These are phyloP conservation scores for Daldinia decipiens DNA, from an alignment of 495 filamentous ascomycete species.

Conservation along the genomic window DNA sequence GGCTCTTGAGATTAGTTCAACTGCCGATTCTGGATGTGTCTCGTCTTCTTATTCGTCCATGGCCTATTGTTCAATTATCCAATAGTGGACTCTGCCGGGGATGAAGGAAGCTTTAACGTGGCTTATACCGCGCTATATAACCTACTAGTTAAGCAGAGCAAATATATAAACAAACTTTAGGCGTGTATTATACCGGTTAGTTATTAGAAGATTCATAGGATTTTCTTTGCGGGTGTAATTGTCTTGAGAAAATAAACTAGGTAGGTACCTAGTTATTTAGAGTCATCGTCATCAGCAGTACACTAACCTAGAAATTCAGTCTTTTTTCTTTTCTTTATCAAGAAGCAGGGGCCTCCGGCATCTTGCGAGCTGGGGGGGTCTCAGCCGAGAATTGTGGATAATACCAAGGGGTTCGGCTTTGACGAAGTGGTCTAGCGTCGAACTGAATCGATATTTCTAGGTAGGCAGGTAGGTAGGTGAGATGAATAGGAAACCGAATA, in stretches of 20 bases:
- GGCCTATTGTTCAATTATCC: not conserved
- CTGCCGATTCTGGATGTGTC: constrained; percentile 11
- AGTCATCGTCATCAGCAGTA: too few species aligned
- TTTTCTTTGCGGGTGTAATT: too few species aligned
- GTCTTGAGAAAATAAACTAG: too few species aligned
- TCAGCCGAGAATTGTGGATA: not conserved
- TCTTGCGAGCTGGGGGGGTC: not conserved
- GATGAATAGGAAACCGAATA: not conserved
- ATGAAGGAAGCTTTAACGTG: constrained; percentile 10
- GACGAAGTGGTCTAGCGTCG: not conserved
- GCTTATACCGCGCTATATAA: constrained; percentile 19
- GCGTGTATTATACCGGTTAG: not conserved
- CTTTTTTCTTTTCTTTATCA: too few species aligned
- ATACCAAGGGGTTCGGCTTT: not conserved
- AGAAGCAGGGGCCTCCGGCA: not conserved
- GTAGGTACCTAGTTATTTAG: too few species aligned
- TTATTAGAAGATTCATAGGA: too few species aligned
- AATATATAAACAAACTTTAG: constrained; percentile 7
- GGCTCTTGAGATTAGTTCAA: not conserved
- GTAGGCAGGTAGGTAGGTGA: not conserved
- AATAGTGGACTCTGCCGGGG: constrained; percentile 7
- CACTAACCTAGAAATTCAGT: too few species aligned
- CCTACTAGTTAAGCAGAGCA: constrained; percentile 4
- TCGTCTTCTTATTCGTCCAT: constrained; percentile 5
- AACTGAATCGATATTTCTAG: not conserved